Evolutionary conservation across 75 land plant species (phyloP).

Genomic region (Selaginella tamariscina): DNA sequence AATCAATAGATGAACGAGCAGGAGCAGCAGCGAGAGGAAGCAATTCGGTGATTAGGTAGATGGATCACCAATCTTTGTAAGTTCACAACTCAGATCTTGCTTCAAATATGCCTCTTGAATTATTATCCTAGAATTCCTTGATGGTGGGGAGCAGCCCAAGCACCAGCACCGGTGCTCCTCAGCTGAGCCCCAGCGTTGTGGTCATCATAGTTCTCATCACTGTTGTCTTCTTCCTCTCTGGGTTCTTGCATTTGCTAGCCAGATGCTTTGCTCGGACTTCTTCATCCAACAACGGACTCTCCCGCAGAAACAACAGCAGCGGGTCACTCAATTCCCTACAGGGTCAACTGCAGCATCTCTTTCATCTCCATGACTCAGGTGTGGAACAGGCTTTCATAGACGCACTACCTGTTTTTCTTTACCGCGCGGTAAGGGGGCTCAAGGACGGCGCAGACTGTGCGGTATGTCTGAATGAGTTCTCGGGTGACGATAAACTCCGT

Average conservation of each 20-base stretch:
- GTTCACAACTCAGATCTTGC: too few relatives aligned
- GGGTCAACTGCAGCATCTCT: constrained; percentile 54
- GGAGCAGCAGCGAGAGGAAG: too few relatives aligned
- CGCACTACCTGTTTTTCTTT: constrained; percentile 44
- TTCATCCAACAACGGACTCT: constrained; percentile 20
- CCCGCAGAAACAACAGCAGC: too few relatives aligned
- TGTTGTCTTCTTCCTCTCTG: constrained; percentile 64
- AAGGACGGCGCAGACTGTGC: constrained; percentile 44
- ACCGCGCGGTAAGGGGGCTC: constrained; percentile 29
- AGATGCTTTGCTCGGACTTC: constrained; percentile 40
- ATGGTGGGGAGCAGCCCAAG: too few relatives aligned
- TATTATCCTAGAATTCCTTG: too few relatives aligned
- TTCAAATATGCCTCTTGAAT: too few relatives aligned
- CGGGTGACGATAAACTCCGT: constrained; percentile 35
- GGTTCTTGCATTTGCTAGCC: constrained; percentile 62
- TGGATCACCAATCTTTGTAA: too few relatives aligned
- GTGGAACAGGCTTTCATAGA: constrained; percentile 70
- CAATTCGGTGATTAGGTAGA: too few relatives aligned
- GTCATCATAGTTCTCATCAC: constrained; percentile 57
- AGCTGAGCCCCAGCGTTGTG: constrained; percentile 39
- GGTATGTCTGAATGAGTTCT: constrained; percentile 43
- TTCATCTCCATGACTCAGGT: constrained; percentile 69
- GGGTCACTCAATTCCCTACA: constrained; percentile 28
- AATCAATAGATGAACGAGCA: too few relatives aligned
- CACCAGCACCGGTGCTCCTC: background rate